These are phyloP conservation scores for Coemansia sp. DNA, from an alignment of 192 early-diverging fungal genomes.

Conservation along the genomic window DNA sequence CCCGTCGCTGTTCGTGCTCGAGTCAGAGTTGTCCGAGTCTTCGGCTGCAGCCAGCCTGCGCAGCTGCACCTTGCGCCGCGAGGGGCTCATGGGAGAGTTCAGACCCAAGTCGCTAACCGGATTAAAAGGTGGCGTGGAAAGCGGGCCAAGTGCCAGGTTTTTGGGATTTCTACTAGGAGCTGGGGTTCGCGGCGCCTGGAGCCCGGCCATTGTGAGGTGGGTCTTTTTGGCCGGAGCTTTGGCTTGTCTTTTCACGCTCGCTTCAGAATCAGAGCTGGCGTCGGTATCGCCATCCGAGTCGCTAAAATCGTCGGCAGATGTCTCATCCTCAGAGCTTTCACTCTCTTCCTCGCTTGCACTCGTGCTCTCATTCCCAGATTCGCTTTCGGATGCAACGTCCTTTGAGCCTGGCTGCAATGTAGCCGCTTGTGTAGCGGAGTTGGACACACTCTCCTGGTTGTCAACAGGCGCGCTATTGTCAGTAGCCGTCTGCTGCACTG, in stretches of 20 bases:
- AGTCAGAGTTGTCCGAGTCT: slow-evolving; percentile 13
- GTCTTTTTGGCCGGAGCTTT: background rate
- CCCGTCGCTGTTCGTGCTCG: slow-evolving; percentile 11
- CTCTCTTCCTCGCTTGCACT: too few relatives aligned
- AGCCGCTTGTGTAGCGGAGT: too few relatives aligned
- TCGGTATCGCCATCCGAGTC: slow-evolving; percentile 1
- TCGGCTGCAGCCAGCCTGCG: slow-evolving; percentile 7
- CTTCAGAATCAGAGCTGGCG: slow-evolving; percentile 2
- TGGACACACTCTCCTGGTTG: too few relatives aligned
- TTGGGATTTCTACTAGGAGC: too few relatives aligned
- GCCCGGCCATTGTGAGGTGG: background rate
- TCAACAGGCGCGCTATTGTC: too few relatives aligned
- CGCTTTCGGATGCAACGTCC: too few relatives aligned
- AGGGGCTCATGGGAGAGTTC: background rate
- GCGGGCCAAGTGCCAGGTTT: too few relatives aligned
- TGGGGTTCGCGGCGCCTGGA: background rate
- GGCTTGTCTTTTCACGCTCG: background rate
- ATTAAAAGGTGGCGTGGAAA: too few relatives aligned
- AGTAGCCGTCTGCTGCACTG: too few relatives aligned
- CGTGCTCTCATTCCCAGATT: too few relatives aligned
- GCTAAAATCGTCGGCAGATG: slow-evolving; percentile 1
- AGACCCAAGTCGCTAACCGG: too few relatives aligned
- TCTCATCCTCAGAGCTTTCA: slow-evolving; percentile 1
- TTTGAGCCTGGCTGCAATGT: too few relatives aligned
- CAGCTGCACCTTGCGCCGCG: slow-evolving; percentile 24